These are phyloP conservation scores for Chimonanthus praecox DNA, from an alignment of 164 flowering plant genomes.

Conservation along the genomic window DNA sequence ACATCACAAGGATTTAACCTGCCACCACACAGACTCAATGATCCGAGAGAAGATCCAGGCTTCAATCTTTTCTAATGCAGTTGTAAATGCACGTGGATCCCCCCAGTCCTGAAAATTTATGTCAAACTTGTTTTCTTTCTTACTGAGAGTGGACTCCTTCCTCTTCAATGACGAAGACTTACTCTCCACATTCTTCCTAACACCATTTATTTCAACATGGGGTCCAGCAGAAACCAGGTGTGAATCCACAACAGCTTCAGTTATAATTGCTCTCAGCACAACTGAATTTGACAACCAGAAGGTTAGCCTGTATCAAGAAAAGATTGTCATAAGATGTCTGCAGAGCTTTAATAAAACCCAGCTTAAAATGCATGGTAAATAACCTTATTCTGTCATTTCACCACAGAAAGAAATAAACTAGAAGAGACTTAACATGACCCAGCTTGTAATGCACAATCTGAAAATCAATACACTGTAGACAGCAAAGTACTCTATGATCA, in stretches of 20 bases:
- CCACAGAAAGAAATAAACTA: no score
- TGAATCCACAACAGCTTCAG: constrained; percentile 32
- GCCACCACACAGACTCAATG: constrained; percentile 93
- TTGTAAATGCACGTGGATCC: constrained; percentile 45
- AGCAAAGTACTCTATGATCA: no score
- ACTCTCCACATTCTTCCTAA: constrained; percentile 18
- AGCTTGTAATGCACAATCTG: no score
- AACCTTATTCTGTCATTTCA: no score
- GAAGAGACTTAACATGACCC: no score
- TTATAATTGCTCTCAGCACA: constrained; percentile 61
- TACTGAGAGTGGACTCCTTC: constrained; percentile 35
- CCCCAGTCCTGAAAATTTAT: constrained; percentile 45
- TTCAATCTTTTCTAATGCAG: constrained; percentile 71
- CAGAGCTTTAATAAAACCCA: not conserved
- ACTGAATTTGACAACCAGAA: constrained; percentile 57
- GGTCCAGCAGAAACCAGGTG: constrained; percentile 23
- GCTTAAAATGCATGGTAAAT: no score
- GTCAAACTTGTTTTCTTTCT: constrained; percentile 15
- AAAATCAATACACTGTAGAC: no score
- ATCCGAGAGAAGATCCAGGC: constrained; percentile 86
- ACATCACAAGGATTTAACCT: constrained; percentile 41
- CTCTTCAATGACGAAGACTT: constrained; percentile 37
- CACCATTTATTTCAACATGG: constrained; percentile 13
- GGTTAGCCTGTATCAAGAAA: constrained; percentile 50
- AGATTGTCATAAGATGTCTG: constrained; percentile 8